These are phyloP conservation scores for Vickermania ingenoplastis DNA, from an alignment of 208 protist species.

Conservation along the genomic window DNA sequence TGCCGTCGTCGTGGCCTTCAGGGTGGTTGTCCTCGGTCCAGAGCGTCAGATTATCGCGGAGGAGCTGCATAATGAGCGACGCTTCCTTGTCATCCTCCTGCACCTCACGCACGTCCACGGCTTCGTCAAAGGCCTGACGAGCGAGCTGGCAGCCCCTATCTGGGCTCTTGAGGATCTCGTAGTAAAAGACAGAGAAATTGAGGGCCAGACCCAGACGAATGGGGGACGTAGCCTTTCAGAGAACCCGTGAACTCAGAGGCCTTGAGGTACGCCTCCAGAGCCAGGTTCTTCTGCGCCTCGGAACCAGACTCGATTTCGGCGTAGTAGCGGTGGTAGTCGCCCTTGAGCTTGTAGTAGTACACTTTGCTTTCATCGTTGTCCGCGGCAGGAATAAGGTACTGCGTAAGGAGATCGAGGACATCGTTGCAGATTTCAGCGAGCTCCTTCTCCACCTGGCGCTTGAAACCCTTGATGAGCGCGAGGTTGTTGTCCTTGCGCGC, in stretches of 20 bases:
- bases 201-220: conserved; percentile 98
- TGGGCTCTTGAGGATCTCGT: conserved; percentile 97
- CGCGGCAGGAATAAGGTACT: conserved; percentile 91
- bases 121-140: conserved; percentile 96
- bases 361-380: conserved; percentile 79
- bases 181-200: conserved; percentile 99
- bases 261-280: conserved; percentile 86
- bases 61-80: conserved; percentile 99
- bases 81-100: conserved; percentile 99
- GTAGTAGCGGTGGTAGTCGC: conserved; percentile 96
- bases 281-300: conserved; percentile 83
- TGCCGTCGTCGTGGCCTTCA: conserved; percentile 72
- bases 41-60: conserved; percentile 98
- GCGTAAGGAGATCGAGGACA: conserved; percentile 93
- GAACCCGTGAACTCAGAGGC: conserved; percentile 70
- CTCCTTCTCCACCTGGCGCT: conserved; percentile 96
- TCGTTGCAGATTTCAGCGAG: conserved; percentile 95
- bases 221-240: conserved; percentile 91
- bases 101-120: conserved; percentile 94
- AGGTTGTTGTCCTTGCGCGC: conserved; percentile 84
- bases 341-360: conserved; percentile 95
- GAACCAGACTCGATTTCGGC: conserved; percentile 86
- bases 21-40: conserved; percentile 93
- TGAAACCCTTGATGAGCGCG: conserved; percentile 92
- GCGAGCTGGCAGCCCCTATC: conserved; percentile 95